Conservation (phyloP, 2,329 filamentous ascomycete species). For the Diaporthe destruens region DNA sequence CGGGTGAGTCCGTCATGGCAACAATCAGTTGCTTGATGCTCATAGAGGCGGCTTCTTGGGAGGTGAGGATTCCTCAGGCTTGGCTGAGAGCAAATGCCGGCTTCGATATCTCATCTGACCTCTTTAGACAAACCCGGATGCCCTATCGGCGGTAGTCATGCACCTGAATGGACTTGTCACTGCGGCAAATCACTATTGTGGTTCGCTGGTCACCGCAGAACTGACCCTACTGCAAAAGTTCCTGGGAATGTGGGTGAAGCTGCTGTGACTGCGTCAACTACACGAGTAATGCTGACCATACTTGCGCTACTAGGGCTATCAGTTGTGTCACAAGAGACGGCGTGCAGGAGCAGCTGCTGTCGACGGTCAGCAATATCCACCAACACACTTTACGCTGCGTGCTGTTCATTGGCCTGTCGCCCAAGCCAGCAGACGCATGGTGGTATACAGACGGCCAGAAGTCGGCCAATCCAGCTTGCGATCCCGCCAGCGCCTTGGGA, state of each 20-base stretch:
- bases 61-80: conserved; percentile 8
- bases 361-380: not conserved
- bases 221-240: conserved; percentile 14
- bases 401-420: conserved; percentile 24
- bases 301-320: conserved; percentile 5
- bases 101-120: not conserved
- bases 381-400: not conserved
- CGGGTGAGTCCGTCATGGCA: conserved; percentile 57
- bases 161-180: conserved; percentile 34
- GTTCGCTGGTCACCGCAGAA: not conserved
- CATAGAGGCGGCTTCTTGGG: conserved; percentile 54
- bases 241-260: conserved; percentile 23
- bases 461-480: conserved; percentile 1
- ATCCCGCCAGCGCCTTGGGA: not conserved
- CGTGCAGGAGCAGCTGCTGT: conserved; percentile 3
- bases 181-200: not conserved
- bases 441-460: conserved; percentile 8
- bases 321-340: conserved; percentile 6
- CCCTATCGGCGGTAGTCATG: conserved; percentile 19
- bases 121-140: conserved; percentile 11
- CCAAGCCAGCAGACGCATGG: conserved; percentile 28
- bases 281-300: conserved; percentile 9
- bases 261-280: not conserved
- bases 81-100: not conserved
- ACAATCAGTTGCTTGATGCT: conserved; percentile 59